phyloP scores from a whole-genome alignment of 2,329 filamentous ascomycete genomes.

The Aspergillus candidus region DNA sequence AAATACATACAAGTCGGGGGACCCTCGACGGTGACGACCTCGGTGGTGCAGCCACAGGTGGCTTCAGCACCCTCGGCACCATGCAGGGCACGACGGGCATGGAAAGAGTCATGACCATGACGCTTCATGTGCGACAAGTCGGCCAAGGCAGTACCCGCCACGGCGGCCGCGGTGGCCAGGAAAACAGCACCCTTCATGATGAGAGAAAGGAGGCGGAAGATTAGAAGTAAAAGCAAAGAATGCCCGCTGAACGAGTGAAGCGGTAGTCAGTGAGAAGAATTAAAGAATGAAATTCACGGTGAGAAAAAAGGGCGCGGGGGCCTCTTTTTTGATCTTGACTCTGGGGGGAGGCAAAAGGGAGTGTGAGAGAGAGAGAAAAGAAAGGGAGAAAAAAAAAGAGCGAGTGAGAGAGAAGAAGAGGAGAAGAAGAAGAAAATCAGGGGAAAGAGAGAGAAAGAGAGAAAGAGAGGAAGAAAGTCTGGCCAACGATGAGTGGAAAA shows the following conservation, averaged over 20 bases:
- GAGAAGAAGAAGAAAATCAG: constrained; percentile 7
- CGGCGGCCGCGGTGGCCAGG: constrained; percentile 53
- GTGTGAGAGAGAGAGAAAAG: constrained; percentile 4
- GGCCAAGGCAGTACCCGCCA: constrained; percentile 50
- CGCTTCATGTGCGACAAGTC: constrained; percentile 50
- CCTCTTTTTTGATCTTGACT: constrained; percentile 15
- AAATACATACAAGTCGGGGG: constrained; percentile 53
- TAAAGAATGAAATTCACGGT: constrained; percentile 5
- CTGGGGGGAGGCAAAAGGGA: constrained; percentile 6
- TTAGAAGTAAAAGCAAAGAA: constrained; percentile 46
- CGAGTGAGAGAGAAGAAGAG: constrained; percentile 6
- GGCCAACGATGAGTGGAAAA: constrained; percentile 1
- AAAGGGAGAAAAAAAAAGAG: constrained; percentile 4
- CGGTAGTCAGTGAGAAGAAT: constrained; percentile 19
- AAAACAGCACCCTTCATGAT: constrained; percentile 67
- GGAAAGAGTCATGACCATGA: constrained; percentile 47
- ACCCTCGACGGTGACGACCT: constrained; percentile 66
- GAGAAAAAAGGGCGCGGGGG: constrained; percentile 12
- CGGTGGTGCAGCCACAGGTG: constrained; percentile 65
- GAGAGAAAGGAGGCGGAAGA: constrained; percentile 22
- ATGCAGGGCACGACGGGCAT: constrained; percentile 49
- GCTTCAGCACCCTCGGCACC: constrained; percentile 33
- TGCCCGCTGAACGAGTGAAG: constrained; percentile 69
- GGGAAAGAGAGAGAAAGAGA: constrained; percentile 8
- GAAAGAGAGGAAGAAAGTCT: background rate